Evolutionary conservation across 2,329 filamentous ascomycete species (phyloP), one percentile per base, ranked within the genome.

Genomic region (Chlorencoelia australis): DNA sequence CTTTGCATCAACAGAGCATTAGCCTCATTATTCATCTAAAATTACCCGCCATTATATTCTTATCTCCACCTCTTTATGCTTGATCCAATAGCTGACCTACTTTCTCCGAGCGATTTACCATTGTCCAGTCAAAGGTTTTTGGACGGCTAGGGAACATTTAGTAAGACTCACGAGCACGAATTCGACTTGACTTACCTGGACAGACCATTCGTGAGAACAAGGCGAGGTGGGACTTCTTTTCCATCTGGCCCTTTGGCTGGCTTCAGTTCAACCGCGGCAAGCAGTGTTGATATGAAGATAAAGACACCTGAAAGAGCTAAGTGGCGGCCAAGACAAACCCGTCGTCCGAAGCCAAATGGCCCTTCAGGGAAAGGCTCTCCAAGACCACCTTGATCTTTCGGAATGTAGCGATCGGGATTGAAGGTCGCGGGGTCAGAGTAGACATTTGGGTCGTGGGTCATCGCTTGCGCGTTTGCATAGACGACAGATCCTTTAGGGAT

Each of bases 401-500:
- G 50, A 1, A 53, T 35, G 44, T 62, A 71, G 5, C 68, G 55
- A 36, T 67, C 62, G 1, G 68, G 67, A 25, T 67, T 57, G 45
- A 71, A 71, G 5, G 39, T 40, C 14, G 64, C 58, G 1, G 67
- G 64, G 33, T 65, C 42, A 3, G 35, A 39, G 53, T 69, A 71
- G 2, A 58, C 51, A 3, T 37, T 32, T 33, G 59, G 46, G 41
- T 71, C 62, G 29, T 72, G 69, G 51, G 72, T 69, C 55, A 79
- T 70, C 25, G 66, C 65, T 61, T 67, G 71, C 35, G 44, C 62
- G 67, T 71, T 69, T 19, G 62, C 59, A 35, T 60, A 66, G 53
- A n/a, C 65, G 61, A 32, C 65, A 48, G 50, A 69, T 64, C 72
- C 73, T n/a, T 65, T 67, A 7, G 71, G 71, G 33, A 78, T 74